Percentiles rank a stretch among this genome's conserved stretches.
Evolutionary conservation across 2,329 filamentous ascomycete species (phyloP).

Genomic region (Piedraia hortae): DNA sequence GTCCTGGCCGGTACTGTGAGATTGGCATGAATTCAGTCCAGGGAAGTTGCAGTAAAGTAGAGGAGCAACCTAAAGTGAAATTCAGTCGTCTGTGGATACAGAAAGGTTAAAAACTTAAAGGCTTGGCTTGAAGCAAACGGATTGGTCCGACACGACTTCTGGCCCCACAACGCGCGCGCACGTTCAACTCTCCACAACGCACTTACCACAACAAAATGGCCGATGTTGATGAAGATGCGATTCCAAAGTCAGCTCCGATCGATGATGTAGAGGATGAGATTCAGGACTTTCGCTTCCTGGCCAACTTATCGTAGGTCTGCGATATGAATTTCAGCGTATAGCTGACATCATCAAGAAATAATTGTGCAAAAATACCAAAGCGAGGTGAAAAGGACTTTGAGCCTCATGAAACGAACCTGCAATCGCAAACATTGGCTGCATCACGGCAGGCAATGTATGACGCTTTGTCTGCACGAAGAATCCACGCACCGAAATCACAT

Average conservation of each 20-base stretch:
- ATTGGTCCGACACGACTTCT: too few relatives aligned
- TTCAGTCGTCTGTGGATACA: too few relatives aligned
- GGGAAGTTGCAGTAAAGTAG: too few relatives aligned
- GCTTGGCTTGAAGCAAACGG: too few relatives aligned
- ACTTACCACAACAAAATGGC: constrained; percentile 8
- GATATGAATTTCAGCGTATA: neutral
- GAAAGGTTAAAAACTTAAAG: too few relatives aligned
- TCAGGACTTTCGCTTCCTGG: constrained; percentile 61
- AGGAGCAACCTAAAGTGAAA: too few relatives aligned
- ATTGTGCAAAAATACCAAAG: constrained; percentile 38
- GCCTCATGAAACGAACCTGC: constrained; percentile 60
- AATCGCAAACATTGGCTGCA: constrained; percentile 49
- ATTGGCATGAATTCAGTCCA: too few relatives aligned
- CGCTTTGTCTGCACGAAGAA: constrained; percentile 49
- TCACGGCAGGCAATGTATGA: constrained; percentile 74
- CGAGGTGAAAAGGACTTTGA: constrained; percentile 96
- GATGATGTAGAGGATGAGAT: constrained; percentile 57
- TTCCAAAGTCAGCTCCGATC: constrained; percentile 26
- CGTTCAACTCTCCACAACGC: neutral
- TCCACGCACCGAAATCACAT: constrained; percentile 40
- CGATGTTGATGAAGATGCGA: constrained; percentile 13
- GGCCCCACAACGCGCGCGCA: too few relatives aligned
- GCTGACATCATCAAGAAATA: constrained; percentile 4
- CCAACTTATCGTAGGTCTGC: constrained; percentile 20
- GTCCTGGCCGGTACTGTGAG: too few relatives aligned